A percentile compares a stretch with the other conserved stretches of the same genome.
phyloP scores from a whole-genome alignment of 2,329 filamentous ascomycete genomes.

The Cladosporium austrohemisphaericum region DNA sequence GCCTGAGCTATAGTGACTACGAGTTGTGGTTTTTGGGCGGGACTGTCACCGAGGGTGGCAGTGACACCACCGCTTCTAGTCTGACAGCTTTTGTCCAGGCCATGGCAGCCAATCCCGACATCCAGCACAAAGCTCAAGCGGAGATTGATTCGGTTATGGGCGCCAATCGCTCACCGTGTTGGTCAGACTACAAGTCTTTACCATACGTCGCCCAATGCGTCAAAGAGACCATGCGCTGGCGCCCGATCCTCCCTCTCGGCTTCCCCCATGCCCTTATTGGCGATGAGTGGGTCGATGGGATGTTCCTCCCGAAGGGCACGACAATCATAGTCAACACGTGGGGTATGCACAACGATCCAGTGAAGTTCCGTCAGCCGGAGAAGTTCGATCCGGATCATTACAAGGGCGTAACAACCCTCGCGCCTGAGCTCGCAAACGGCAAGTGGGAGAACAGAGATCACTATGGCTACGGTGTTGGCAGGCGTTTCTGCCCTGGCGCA shows the following conservation, averaged over 20 bases:
- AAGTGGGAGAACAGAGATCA: conserved; percentile 40
- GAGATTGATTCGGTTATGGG: conserved; percentile 35
- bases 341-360: conserved; percentile 38
- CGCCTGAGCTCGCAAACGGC: conserved; percentile 35
- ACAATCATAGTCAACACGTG: conserved; percentile 35
- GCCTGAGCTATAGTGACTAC: conserved; percentile 26
- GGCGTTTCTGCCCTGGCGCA: conserved; percentile 48
- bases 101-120: conserved; percentile 44
- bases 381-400: conserved; percentile 37
- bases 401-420: conserved; percentile 28
- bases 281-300: conserved; percentile 31
- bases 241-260: conserved; percentile 26
- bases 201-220: conserved; percentile 20
- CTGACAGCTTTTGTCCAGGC: conserved; percentile 28
- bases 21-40: conserved; percentile 38
- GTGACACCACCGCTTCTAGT: conserved; percentile 37
- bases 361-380: conserved; percentile 23
- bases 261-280: conserved; percentile 20
- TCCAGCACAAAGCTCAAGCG: conserved; percentile 51
- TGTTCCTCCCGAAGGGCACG: conserved; percentile 35
- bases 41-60: conserved; percentile 35
- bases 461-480: conserved; percentile 48
- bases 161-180: conserved; percentile 19
- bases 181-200: conserved; percentile 18
- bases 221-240: conserved; percentile 30